Evolutionary conservation across 2,329 filamentous ascomycete species (phyloP), one percentile per base, ranked within the genome.

Genomic region (Talaromyces sp.): DNA sequence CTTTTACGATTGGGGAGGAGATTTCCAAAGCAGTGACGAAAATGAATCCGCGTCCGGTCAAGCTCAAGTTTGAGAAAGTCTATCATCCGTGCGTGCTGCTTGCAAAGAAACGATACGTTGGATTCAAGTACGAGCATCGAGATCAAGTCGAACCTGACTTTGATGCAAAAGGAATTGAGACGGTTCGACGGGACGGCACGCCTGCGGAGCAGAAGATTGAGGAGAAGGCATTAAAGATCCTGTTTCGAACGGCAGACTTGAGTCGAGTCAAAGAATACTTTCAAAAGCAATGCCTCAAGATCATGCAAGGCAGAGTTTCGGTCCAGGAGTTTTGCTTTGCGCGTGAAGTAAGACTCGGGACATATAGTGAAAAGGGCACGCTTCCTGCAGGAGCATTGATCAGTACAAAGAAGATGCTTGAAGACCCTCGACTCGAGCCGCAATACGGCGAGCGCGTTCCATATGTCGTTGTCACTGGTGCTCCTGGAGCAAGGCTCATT

Each of bases 91-190:
- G 94, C 74, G 88, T 98, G 0, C 84, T 99, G 4, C 85, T 99
- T 0, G 93, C 96, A 19, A 99, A 99, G 81, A 99, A 99, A 75
- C 90, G 95, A 63, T 99, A 99, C 71, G 96, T 98, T 3, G 96
- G 96, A 6, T 97, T 97, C 83, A 97, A 97, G 75, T 99, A 96
- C 79, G 95, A 99, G 74, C 86, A 84, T 69, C 86, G 85, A 43
- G 82, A 85, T 17, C 95, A 99, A 74, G 81, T 76, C 9, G 87
- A 89, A 69, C 94, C 95, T 0, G 91, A 96, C 1, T 98, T 98
- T 69, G 96, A 99, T 75, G 96, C 95, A 65, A 99, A 99, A 77
- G 95, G 96, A 35, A 99, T 98, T 68, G 96, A 99, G 81, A 99
- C 96, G 0, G 94, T 99, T 8, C 89, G 96, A 1, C 87, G 95